Base-by-base conservation (phyloP, 768 basidiomycete genomes). In the Kwoniella sp. region DNA sequence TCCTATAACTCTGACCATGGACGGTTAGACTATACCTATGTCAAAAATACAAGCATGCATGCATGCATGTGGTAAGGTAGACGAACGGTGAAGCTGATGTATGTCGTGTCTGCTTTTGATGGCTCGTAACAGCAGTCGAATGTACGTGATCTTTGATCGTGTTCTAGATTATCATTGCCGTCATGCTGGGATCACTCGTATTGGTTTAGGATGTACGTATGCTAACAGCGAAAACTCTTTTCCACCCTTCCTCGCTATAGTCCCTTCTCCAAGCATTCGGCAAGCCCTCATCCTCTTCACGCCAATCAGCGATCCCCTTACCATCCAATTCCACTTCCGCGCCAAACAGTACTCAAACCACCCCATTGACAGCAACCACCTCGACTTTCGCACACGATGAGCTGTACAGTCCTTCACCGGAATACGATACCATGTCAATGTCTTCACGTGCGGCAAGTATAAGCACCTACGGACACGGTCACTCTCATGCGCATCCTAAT, bases 201-300 rank as follows among this genome's bases (percentile, higher is more conserved):
- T n/a, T n/a, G n/a, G n/a, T n/a, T n/a, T n/a, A n/a, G n/a, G n/a
- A n/a, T n/a, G n/a, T n/a, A n/a, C n/a, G n/a, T n/a, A n/a, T n/a
- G n/a, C n/a, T n/a, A n/a, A n/a, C n/a, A n/a, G n/a, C n/a, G n/a
- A n/a, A n/a, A n/a, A n/a, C n/a, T n/a, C n/a, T n/a, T n/a, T n/a
- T 33, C 33, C 5, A 33, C 33, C 7, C 33, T 33, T 13, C 33
- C 33, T 33, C 33, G 33, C 33, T 27, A 19, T 22, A 64, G 63
- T 64, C 63, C n/a, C 51, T 65, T 15, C 54, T 60, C 3, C 64
- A 65, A 26, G 58, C 53, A 46, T 51, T 60, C 17, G 64, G 64
- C 29, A 60, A 65, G 55, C 36, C 58, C 13, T 48, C 52, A n/a
- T 65, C 58, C 52, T 40, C 52, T 21, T 56, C 62, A 7, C 55